Base-by-base conservation (phyloP, 768 basidiomycete species). In the Cystobasidium onofrii region DNA sequence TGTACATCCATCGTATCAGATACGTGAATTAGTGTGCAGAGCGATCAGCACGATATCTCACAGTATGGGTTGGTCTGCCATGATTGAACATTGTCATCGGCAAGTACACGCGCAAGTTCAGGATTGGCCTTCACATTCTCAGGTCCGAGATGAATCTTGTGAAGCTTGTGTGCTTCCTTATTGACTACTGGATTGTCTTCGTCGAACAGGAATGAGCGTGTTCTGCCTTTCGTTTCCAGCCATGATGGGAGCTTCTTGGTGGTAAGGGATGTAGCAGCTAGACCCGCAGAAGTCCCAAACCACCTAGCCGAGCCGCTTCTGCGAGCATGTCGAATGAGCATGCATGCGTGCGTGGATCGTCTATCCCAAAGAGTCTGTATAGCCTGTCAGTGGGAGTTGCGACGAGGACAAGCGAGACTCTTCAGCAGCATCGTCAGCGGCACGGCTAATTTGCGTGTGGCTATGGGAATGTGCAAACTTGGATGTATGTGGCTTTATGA, bases 311-410 rank as follows among this genome's bases (percentile, higher is more conserved):
- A 15, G 25, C 4, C 18, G 17, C 57, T 12, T 20, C 33, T 41
- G 57, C 39, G 39, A 46, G 25, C 43, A 46, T 64, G 63, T 36
- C 39, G 63, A 43, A 46, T 64, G 63, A 64, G 63, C 63, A 64
- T 64, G 63, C 63, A 64, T 64, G 63, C 25, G 25, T 27, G 63
- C 57, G 39, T 46, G 36, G 12, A 31, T 41, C 9, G n/a, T n/a
- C n/a, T n/a, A n/a, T n/a, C n/a, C n/a, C n/a, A n/a, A n/a, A n/a
- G n/a, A n/a, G 39, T 39, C 39, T 39, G 39, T 39, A 39, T 15
- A 39, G 39, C 15, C 39, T 39, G 6, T 6, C 39, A 39, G 15
- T 39, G 6, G 7, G 39, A 50, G 46, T 50, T n/a, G 46, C 46
- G 20, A n/a, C 20, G 46, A 50, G 46, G 46, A 50, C 18, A 50